Base-by-base conservation (phyloP, 305 asterid species). In the Solanum hybrid region DNA sequence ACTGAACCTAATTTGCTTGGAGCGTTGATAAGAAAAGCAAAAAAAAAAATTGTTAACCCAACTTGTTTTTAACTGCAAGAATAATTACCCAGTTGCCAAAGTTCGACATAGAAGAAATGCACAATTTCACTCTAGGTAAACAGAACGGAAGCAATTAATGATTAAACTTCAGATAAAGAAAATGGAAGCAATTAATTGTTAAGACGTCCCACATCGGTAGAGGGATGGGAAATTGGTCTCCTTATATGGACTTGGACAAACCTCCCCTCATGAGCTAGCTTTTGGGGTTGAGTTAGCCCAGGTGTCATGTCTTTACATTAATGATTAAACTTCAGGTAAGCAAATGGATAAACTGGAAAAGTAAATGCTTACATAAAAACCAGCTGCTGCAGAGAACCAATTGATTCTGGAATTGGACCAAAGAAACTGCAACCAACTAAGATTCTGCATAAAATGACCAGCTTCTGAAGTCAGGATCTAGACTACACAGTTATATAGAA, bases 381-480 rank as follows among this genome's bases (percentile, higher is more conserved):
- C 84, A 97, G 97, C 90, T 93, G 94, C 73, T 91, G 90, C 81
- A 97, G 95, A 89, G 98, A 94, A 85, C 99, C 99, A 37, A 97
- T 90, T 85, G 98, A 92, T 86, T 94, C 95, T 7, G 99, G 99
- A 89, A 97, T 97, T 71, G 95, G 97, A 79, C 99, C 99, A 34
- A 87, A 96, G 89, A 96, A 95, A 92, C 96, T 92, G 93, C 99
- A 96, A 73, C 98, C 96, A 34, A 95, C 91, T 94, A 97, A 93
- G 80, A 95, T 93, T 91, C 99, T 97, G 90, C 95, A 91, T 40
- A 80, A 75, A 89, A 72, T 29, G 73, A 29, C 73, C 87, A 35
- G 73, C 32, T 56, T 85, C 76, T 32, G 32, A 56, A 85, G 46
- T 85, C 88, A 56, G 88, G 46, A 56, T 85, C 4, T 64, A 88